These are phyloP conservation scores for Epichloe uncinata DNA, from an alignment of 2,329 filamentous ascomycete species.

Conservation along the genomic window DNA sequence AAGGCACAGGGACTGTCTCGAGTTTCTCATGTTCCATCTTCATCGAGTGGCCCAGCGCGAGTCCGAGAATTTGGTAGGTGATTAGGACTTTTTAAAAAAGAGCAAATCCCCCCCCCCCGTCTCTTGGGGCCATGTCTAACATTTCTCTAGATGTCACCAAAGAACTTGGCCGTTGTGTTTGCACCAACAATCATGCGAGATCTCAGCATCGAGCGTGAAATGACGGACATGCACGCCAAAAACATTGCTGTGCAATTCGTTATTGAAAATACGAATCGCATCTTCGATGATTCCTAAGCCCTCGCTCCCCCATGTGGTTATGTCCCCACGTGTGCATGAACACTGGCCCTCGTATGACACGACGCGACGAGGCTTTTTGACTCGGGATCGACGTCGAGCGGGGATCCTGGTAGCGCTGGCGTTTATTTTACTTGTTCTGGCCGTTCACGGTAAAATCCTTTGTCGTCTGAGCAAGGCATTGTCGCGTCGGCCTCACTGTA, in stretches of 20 bases:
- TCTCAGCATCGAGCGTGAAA: constrained; percentile 77
- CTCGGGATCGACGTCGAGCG: not conserved
- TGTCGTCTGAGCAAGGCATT: not conserved
- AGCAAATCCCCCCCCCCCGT: no score
- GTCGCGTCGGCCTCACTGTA: not conserved
- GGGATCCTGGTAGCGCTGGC: not conserved
- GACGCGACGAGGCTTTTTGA: not conserved
- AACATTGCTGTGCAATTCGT: constrained; percentile 86
- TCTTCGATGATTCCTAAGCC: constrained; percentile 46
- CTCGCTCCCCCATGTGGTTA: not conserved
- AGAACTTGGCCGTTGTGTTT: constrained; percentile 94
- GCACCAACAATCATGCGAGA: constrained; percentile 96
- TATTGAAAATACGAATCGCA: constrained; percentile 74
- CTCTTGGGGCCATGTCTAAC: not conserved
- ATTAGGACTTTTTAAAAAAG: not conserved
- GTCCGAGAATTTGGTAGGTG: constrained; percentile 65
- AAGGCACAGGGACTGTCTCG: constrained; percentile 76
- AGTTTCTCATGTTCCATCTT: constrained; percentile 90
- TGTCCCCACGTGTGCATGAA: not conserved
- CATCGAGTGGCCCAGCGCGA: constrained; percentile 73
- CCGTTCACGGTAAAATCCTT: not conserved
- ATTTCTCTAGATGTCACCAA: constrained; percentile 68
- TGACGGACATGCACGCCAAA: constrained; percentile 92
- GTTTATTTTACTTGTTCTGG: not conserved
- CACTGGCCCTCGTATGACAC: not conserved